Conservation (phyloP, 2,329 filamentous ascomycete genomes). For the Phoma sp. region DNA sequence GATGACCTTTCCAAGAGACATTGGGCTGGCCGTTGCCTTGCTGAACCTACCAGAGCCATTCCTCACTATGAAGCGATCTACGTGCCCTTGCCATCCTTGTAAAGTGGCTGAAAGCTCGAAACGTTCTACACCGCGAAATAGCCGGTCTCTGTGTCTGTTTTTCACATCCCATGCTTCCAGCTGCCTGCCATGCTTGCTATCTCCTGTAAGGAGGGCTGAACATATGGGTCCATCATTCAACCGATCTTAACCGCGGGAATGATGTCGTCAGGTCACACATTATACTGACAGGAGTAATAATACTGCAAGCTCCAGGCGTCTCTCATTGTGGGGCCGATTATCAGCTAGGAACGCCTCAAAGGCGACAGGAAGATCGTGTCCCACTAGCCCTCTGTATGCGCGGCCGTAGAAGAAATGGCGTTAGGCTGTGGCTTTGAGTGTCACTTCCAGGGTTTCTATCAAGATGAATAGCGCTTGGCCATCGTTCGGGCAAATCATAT, state of each 20-base stretch:
- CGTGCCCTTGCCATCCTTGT: slow-evolving; percentile 35
- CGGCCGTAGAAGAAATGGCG: slow-evolving; percentile 40
- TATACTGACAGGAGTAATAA: slow-evolving; percentile 29
- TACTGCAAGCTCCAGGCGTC: slow-evolving; percentile 27
- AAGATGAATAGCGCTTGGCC: slow-evolving; percentile 34
- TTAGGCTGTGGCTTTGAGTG: slow-evolving; percentile 36
- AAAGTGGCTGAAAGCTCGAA: slow-evolving; percentile 42
- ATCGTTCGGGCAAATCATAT: slow-evolving; percentile 30
- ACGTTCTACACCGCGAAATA: slow-evolving; percentile 31
- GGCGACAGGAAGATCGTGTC: slow-evolving; percentile 32
- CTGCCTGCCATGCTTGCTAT: slow-evolving; percentile 1
- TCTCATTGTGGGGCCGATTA: slow-evolving; percentile 39
- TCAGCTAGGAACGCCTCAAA: slow-evolving; percentile 32
- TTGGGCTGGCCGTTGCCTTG: slow-evolving; percentile 40
- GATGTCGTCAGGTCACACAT: slow-evolving; percentile 30
- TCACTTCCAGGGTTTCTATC: slow-evolving; percentile 22
- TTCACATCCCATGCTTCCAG: slow-evolving; percentile 7
- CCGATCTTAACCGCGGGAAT: slow-evolving; percentile 2
- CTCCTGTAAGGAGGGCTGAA: background rate
- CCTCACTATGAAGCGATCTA: slow-evolving; percentile 41
- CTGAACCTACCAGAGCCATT: slow-evolving; percentile 29
- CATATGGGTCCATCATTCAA: slow-evolving; percentile 5
- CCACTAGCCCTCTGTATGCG: slow-evolving; percentile 32
- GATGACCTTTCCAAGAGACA: slow-evolving; percentile 37
- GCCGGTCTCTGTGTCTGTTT: slow-evolving; percentile 1